Conservation (phyloP, 192 early-diverging fungal species). For the Mortierella hygrophila region DNA sequence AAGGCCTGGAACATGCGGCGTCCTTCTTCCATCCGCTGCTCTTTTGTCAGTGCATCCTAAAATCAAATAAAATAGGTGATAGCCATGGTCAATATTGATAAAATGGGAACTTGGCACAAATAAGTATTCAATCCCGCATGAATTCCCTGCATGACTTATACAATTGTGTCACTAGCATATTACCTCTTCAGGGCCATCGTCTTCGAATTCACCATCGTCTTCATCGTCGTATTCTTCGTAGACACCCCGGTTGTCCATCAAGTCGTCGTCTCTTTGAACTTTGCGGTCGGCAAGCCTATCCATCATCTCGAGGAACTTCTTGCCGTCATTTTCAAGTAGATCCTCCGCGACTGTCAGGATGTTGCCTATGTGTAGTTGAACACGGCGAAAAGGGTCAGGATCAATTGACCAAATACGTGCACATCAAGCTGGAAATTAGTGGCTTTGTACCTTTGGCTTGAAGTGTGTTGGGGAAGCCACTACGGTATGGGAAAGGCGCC, state of each 20-base stretch:
- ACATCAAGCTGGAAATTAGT: neutral
- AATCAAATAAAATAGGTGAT: neutral
- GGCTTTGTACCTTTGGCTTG: constrained; percentile 78
- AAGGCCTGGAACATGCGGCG: constrained; percentile 96
- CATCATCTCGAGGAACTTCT: constrained; percentile 97
- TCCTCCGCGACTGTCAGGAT: constrained; percentile 87
- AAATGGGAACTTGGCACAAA: neutral
- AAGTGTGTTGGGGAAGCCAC: constrained; percentile 80
- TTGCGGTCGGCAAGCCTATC: constrained; percentile 92
- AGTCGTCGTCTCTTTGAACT: constrained; percentile 82
- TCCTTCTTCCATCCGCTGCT: constrained; percentile 93
- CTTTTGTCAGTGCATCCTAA: constrained; percentile 83
- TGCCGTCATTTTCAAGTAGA: constrained; percentile 92
- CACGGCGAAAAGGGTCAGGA: constrained; percentile 1
- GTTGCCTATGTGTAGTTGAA: constrained; percentile 55
- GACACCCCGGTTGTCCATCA: constrained; percentile 61
- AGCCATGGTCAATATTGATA: neutral
- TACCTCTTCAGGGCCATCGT: constrained; percentile 70
- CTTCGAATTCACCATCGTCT: constrained; percentile 75
- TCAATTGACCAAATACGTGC: neutral
- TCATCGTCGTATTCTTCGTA: constrained; percentile 67
- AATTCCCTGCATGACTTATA: neutral
- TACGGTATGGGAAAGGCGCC: constrained; percentile 58
- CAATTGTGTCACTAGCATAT: neutral
- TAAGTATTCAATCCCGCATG: neutral